Percentiles rank a stretch among this genome's conserved stretches.
Evolutionary conservation across 2,329 filamentous ascomycete genomes (phyloP).

Genomic region (Metarhizium sp.): DNA sequence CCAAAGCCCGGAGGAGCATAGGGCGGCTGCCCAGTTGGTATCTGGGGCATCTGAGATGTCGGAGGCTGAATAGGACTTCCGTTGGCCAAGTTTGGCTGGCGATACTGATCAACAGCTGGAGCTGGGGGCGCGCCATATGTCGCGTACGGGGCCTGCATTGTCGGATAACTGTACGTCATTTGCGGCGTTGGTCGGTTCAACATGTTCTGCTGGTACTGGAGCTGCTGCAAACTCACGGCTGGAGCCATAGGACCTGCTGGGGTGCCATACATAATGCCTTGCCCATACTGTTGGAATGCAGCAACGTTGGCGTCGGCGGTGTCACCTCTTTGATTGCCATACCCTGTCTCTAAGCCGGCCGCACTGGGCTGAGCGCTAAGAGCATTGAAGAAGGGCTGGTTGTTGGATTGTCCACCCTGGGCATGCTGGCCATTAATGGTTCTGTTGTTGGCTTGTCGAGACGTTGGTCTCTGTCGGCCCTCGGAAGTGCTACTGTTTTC

Average conservation of each 20-base stretch:
- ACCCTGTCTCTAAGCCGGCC: slow-evolving; percentile 41
- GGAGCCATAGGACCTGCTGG: slow-evolving; percentile 35
- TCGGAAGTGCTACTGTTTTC: slow-evolving; percentile 34
- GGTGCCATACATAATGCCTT: slow-evolving; percentile 42
- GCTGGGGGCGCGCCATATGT: slow-evolving; percentile 36
- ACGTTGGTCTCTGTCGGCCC: slow-evolving; percentile 46
- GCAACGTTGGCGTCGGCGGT: slow-evolving; percentile 39
- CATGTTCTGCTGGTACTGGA: slow-evolving; percentile 52
- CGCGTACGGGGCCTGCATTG: slow-evolving; percentile 46
- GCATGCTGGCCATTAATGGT: slow-evolving; percentile 30
- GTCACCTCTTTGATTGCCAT: slow-evolving; percentile 42
- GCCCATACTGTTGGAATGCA: slow-evolving; percentile 41
- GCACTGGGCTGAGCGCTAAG: slow-evolving; percentile 31
- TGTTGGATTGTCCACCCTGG: slow-evolving; percentile 28
- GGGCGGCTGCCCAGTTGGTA: slow-evolving; percentile 31
- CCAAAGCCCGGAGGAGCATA: slow-evolving; percentile 43
- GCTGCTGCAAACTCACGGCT: slow-evolving; percentile 39
- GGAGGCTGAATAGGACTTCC: slow-evolving; percentile 41
- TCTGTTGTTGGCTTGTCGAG: slow-evolving; percentile 37
- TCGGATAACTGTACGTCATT: slow-evolving; percentile 47
- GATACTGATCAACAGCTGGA: slow-evolving; percentile 46
- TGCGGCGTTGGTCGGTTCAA: slow-evolving; percentile 43
- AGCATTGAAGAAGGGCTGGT: slow-evolving; percentile 44
- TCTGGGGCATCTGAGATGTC: slow-evolving; percentile 27
- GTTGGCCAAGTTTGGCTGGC: slow-evolving; percentile 40